Percentiles rank a stretch among this genome's conserved stretches.
Conservation (phyloP, 2,329 filamentous ascomycete genomes). For the Neocatenulostroma microsporum region DNA sequence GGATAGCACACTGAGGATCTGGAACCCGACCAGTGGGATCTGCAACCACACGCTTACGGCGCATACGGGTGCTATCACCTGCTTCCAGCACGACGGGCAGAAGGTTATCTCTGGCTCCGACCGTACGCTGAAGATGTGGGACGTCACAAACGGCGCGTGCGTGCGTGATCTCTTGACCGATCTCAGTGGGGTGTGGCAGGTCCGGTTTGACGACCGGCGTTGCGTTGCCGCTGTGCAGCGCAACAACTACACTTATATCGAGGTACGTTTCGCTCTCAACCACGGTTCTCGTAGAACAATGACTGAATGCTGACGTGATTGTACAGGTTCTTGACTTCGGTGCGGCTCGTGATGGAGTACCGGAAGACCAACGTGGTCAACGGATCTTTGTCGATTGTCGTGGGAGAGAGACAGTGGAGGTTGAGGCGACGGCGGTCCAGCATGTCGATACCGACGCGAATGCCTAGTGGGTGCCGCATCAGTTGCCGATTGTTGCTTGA, state of each 20-base stretch:
- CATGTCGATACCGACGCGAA: background rate
- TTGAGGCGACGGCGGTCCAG: slow-evolving; percentile 19
- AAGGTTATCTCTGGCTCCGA: slow-evolving; percentile 97
- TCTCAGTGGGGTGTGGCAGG: slow-evolving; percentile 96
- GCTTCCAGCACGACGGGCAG: slow-evolving; percentile 93
- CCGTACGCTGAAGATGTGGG: slow-evolving; percentile 97
- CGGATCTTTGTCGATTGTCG: slow-evolving; percentile 54
- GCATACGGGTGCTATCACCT: slow-evolving; percentile 95
- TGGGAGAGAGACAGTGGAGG: slow-evolving; percentile 28
- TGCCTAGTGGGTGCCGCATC: no score
- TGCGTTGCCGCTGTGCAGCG: slow-evolving; percentile 96
- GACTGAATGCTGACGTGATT: slow-evolving; percentile 27
- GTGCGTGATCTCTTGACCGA: slow-evolving; percentile 88
- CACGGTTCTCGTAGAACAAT: no score
- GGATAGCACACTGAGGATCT: slow-evolving; percentile 89
- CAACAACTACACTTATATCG: slow-evolving; percentile 86
- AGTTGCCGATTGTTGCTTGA: no score
- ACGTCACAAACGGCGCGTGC: slow-evolving; percentile 84
- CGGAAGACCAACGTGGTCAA: slow-evolving; percentile 66
- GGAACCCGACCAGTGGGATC: slow-evolving; percentile 87
- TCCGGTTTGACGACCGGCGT: slow-evolving; percentile 90
- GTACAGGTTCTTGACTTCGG: slow-evolving; percentile 91
- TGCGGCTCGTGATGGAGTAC: slow-evolving; percentile 78
- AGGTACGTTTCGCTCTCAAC: slow-evolving; percentile 56
- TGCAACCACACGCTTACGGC: slow-evolving; percentile 86